Evolutionary conservation across 83 land plant species (phyloP).

Genomic region (Picea abies): DNA sequence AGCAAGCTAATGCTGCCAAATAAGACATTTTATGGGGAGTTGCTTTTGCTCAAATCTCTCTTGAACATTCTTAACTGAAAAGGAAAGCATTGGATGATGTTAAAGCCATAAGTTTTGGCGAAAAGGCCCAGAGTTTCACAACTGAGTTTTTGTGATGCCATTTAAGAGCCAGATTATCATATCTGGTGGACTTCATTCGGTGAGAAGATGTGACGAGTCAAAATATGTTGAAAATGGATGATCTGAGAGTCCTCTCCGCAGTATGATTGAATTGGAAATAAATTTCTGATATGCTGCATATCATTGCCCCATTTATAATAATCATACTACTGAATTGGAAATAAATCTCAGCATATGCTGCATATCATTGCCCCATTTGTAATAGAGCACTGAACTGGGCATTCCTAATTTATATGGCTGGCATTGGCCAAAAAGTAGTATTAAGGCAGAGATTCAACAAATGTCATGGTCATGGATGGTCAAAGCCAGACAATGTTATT

Average conservation of each 20-base stretch:
- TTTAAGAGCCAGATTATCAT: background rate
- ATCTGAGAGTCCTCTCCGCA: background rate
- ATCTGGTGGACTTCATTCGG: background rate
- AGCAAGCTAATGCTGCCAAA: background rate
- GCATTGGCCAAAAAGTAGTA: background rate
- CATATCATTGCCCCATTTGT: slow-evolving; percentile 3
- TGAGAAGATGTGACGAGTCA: background rate
- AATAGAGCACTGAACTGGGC: background rate
- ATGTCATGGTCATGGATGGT: slow-evolving; percentile 10
- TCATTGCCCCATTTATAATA: slow-evolving; percentile 7
- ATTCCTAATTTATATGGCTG: background rate
- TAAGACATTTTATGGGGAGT: background rate
- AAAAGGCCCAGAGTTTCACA: background rate
- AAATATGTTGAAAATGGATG: background rate
- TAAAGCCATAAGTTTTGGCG: background rate
- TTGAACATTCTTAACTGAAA: background rate
- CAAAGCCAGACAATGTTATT: slow-evolving; percentile 3
- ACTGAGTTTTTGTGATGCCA: background rate
- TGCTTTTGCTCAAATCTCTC: background rate
- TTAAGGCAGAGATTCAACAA: slow-evolving; percentile 6
- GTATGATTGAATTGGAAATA: slow-evolving; percentile 3
- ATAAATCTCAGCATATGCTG: background rate
- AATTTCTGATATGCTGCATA: background rate
- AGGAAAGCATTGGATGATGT: background rate
- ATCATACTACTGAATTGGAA: background rate